These are phyloP conservation scores for Metrosideros polymorpha DNA, from an alignment of 441 rosid genomes.

Conservation along the genomic window DNA sequence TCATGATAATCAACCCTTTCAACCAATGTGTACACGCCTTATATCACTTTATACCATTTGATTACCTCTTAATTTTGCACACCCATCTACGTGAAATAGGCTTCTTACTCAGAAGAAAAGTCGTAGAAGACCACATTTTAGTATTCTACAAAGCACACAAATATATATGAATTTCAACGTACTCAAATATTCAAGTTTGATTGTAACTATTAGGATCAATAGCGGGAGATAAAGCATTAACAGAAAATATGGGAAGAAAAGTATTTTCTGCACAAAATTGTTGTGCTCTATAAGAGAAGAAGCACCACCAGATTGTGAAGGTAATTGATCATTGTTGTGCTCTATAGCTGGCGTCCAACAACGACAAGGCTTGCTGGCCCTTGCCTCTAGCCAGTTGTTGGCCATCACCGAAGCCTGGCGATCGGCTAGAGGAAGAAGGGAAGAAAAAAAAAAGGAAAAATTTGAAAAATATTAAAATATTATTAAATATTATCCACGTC, in stretches of 20 bases:
- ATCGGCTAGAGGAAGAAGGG: too few relatives aligned
- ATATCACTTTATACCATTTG: background rate
- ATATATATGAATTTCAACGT: background rate
- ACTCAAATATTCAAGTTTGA: background rate
- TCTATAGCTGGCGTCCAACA: too few relatives aligned
- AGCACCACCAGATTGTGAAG: background rate
- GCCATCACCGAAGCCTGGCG: too few relatives aligned
- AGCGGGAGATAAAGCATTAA: background rate
- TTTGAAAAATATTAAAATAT: too few relatives aligned
- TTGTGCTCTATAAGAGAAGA: background rate
- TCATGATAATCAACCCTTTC: background rate
- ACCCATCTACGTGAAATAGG: background rate
- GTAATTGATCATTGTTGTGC: too few relatives aligned
- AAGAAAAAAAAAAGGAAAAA: too few relatives aligned
- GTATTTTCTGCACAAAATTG: background rate
- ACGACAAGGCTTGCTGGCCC: too few relatives aligned
- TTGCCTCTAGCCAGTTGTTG: too few relatives aligned
- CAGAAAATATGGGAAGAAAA: background rate
- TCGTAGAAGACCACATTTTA: background rate
- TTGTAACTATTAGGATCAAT: background rate
- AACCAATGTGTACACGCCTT: background rate
- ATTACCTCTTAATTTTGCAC: background rate
- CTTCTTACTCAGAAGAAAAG: background rate
- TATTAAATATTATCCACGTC: too few relatives aligned
- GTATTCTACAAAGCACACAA: background rate